Base-by-base conservation (phyloP, 495 filamentous ascomycete species). In the Rhypophila decipiens region DNA sequence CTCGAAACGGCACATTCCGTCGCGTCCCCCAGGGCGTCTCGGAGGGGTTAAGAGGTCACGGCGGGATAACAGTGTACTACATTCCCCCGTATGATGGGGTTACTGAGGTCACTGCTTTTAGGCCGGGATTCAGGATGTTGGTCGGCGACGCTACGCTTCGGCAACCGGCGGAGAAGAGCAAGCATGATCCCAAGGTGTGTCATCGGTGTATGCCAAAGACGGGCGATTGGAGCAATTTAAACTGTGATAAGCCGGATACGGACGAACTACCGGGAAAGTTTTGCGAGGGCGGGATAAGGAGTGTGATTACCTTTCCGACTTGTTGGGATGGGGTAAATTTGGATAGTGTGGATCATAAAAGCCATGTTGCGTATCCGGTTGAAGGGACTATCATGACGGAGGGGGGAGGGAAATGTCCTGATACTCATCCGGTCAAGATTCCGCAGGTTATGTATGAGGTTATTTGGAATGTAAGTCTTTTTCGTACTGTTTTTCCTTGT, bases 291-390 rank as follows among this genome's bases (percentile, higher is more conserved):
- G 50, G 50, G 5, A 53, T 53, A 19, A 23, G 50, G 39, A 53
- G 50, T 10, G 50, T 53, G 5, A 59, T 86, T 29, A 77, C 82
- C 69, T 86, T 86, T 60, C 83, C 83, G 4, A 80, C 77, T 4
- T 86, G 83, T 66, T 86, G 83, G 83, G 80, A 86, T 57, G 83
- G 83, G 13, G 67, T 80, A 50, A 72, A 82, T 47, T 52, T 71
- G 17, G 79, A 83, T 47, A 70, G 75, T 22, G 44, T 40, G 27
- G 50, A 53, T 24, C 50, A 53, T 39, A 31, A 31, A 13, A 31
- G 27, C 27, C 27, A 31, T 31, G 27, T 31, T 31, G 27, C 27
- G 27, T 31, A 53, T 48, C 50, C 50, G 10, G 31, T 40, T 2
- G 33, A 24, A 18, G 50, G 44, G 9, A 37, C 22, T 1, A 42